phyloP scores from a whole-genome alignment of 2,329 filamentous ascomycete species.

The Cercospora canescens region DNA sequence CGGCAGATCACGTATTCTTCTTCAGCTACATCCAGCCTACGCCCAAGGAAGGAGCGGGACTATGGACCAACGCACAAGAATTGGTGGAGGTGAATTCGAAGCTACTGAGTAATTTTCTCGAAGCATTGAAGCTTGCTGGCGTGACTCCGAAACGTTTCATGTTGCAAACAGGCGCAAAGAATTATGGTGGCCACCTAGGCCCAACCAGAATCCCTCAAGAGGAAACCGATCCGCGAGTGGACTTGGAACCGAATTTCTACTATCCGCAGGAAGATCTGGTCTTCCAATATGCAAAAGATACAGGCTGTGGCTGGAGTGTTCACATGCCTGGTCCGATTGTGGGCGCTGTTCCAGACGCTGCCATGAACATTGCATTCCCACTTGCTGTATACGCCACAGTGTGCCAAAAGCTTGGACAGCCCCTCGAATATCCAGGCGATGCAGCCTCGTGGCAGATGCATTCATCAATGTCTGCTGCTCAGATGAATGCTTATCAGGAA shows the following conservation, averaged over 20 bases:
- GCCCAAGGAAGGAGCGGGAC: slow-evolving; percentile 45
- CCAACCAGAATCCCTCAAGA: slow-evolving; percentile 46
- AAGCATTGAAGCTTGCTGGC: slow-evolving; percentile 43
- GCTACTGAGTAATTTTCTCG: slow-evolving; percentile 53
- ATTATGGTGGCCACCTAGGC: slow-evolving; percentile 53
- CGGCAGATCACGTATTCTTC: slow-evolving; percentile 53
- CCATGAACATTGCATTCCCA: slow-evolving; percentile 53
- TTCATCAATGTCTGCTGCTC: slow-evolving; percentile 44
- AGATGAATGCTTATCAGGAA: slow-evolving; percentile 51
- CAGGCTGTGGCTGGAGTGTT: slow-evolving; percentile 46
- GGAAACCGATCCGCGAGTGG: slow-evolving; percentile 49
- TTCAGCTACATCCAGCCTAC: slow-evolving; percentile 56
- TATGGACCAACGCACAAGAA: slow-evolving; percentile 55
- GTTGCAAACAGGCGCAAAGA: slow-evolving; percentile 56
- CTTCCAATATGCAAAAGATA: slow-evolving; percentile 42
- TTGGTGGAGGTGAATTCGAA: slow-evolving; percentile 51
- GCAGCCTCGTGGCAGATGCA: slow-evolving; percentile 48
- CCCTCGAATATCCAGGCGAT: slow-evolving; percentile 49
- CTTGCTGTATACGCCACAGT: slow-evolving; percentile 54
- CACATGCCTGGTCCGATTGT: slow-evolving; percentile 51
- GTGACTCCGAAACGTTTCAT: slow-evolving; percentile 51
- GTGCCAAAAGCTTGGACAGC: slow-evolving; percentile 41
- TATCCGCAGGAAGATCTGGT: slow-evolving; percentile 56
- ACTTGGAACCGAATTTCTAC: slow-evolving; percentile 55
- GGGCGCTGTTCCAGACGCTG: slow-evolving; percentile 52